A percentile compares a stretch with the other conserved stretches of the same genome.
phyloP scores from a whole-genome alignment of 345 rosid genomes.

The Eucalyptus albens region DNA sequence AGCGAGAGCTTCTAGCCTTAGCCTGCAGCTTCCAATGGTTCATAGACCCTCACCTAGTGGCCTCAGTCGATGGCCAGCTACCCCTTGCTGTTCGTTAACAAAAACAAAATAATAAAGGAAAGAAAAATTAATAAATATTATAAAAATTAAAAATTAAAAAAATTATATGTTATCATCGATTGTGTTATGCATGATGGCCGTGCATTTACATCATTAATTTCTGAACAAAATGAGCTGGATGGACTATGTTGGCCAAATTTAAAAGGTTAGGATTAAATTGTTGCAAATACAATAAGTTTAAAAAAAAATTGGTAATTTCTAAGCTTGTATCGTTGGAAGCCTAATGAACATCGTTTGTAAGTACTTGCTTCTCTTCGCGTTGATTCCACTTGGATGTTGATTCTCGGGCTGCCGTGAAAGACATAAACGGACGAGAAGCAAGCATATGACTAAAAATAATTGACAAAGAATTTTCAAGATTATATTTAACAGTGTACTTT shows the following conservation, averaged over 20 bases:
- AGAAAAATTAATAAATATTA: too few species aligned
- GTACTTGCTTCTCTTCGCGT: not conserved
- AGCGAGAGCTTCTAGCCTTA: not conserved
- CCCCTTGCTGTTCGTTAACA: too few species aligned
- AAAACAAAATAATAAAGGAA: too few species aligned
- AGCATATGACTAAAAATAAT: not conserved
- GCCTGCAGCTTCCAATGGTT: rapidly evolving
- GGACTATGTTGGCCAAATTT: not conserved
- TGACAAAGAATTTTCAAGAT: not conserved
- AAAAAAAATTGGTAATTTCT: not conserved
- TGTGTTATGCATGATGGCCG: not conserved
- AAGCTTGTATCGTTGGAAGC: not conserved
- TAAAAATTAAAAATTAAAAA: too few species aligned
- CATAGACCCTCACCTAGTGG: not conserved
- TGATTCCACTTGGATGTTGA: not conserved
- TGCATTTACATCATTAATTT: too few species aligned
- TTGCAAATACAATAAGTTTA: too few species aligned
- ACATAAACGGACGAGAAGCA: not conserved
- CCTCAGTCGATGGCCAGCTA: not conserved
- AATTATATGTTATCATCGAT: not conserved
- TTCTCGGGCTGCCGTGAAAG: not conserved
- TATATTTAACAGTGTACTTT: not conserved
- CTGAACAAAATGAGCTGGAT: not conserved
- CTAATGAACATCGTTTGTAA: not conserved
- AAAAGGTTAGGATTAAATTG: too few species aligned